Conservation (phyloP, 2,329 filamentous ascomycete genomes). For the Exserohilum rostratum region DNA sequence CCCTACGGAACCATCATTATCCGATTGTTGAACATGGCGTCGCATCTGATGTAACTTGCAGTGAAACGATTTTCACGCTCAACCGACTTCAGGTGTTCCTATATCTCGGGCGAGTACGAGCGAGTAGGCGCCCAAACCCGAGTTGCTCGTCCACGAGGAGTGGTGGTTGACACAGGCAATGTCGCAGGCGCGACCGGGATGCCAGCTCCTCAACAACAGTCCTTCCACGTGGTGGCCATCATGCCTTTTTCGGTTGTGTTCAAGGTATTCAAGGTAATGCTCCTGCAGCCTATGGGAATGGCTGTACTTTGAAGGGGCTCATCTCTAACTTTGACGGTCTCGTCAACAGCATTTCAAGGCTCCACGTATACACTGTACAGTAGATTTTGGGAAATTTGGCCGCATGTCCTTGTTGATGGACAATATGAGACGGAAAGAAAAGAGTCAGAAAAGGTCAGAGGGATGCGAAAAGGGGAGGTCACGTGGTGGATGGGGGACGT, state of each 20-base stretch:
- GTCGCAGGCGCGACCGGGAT: conserved; percentile 50
- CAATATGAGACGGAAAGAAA: not conserved
- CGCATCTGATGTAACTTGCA: conserved; percentile 30
- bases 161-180: conserved; percentile 44
- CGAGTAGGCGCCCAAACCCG: conserved; percentile 54
- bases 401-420: conserved; percentile 25
- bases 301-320: conserved; percentile 50
- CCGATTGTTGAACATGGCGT: conserved; percentile 26
- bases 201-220: conserved; percentile 51
- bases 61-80: conserved; percentile 43
- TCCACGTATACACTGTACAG: conserved; percentile 21
- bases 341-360: conserved; percentile 32
- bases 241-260: conserved; percentile 53
- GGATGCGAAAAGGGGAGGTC: not conserved
- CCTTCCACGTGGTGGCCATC: conserved; percentile 50
- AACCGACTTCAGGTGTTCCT: conserved; percentile 56
- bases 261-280: conserved; percentile 52
- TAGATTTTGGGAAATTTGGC: conserved; percentile 24
- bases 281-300: conserved; percentile 53
- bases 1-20: conserved; percentile 24
- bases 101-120: conserved; percentile 56
- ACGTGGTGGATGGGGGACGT: not conserved
- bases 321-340: conserved; percentile 34
- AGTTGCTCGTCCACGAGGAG: conserved; percentile 59
- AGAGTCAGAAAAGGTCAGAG: not conserved